A percentile compares a stretch with the other conserved stretches of the same genome.
Evolutionary conservation across 768 basidiomycete genomes (phyloP).

Genomic region (Cytidiella melzeri): DNA sequence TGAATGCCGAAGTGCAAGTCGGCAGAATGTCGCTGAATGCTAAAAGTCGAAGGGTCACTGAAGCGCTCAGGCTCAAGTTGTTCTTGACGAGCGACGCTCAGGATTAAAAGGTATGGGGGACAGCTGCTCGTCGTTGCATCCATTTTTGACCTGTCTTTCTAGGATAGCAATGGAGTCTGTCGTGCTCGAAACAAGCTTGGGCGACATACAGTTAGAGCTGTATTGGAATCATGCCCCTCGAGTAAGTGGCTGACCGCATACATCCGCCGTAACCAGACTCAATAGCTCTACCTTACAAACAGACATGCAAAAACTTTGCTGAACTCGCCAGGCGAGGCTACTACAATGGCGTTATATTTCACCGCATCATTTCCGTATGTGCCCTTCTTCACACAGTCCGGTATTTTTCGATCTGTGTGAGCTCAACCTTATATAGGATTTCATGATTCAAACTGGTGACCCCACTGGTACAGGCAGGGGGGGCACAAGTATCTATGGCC

Average conservation of each 20-base stretch:
- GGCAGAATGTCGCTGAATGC: conserved; percentile 10
- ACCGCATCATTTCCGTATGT: conserved; percentile 82
- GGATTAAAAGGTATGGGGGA: conserved; percentile 2
- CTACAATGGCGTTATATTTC: conserved; percentile 87
- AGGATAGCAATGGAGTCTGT: conserved; percentile 42
- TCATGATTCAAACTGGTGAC: conserved; percentile 96
- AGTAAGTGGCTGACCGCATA: conserved; percentile 25
- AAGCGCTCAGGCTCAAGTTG: too few species aligned
- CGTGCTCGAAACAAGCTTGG: conserved; percentile 75
- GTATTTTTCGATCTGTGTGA: conserved; percentile 1
- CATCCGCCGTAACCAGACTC: conserved; percentile 1
- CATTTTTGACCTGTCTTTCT: neutral
- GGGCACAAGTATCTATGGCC: conserved; percentile 83
- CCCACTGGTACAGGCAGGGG: conserved; percentile 95
- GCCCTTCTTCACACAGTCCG: conserved; percentile 1
- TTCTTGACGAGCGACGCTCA: too few species aligned
- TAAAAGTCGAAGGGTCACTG: conserved; percentile 12
- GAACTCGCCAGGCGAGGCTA: conserved; percentile 89
- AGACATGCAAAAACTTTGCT: conserved; percentile 96
- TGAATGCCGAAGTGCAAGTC: conserved; percentile 6
- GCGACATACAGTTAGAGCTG: conserved; percentile 84
- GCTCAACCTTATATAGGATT: conserved; percentile 52
- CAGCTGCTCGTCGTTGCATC: neutral
- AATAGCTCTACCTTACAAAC: conserved; percentile 13
- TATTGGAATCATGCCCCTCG: conserved; percentile 91